phyloP scores from a whole-genome alignment of 108 stramenopile species.

The Discostella pseudostelligera region DNA sequence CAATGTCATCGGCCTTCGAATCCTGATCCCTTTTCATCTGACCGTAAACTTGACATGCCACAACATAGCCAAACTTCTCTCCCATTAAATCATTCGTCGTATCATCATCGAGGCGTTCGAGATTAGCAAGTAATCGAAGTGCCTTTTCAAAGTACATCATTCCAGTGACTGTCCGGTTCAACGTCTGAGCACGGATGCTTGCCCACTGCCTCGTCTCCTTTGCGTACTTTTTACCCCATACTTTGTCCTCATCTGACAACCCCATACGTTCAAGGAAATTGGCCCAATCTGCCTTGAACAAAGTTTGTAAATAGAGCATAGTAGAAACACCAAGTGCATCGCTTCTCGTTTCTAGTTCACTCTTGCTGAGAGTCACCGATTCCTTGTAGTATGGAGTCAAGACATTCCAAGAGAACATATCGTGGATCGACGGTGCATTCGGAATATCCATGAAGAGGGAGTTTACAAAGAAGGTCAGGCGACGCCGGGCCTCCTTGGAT shows the following conservation, averaged over 20 bases:
- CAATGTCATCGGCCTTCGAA: constrained; percentile 96
- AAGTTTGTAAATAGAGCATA: constrained; percentile 93
- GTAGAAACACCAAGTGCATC: constrained; percentile 94
- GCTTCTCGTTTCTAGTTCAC: constrained; percentile 87
- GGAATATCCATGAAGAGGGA: constrained; percentile 99
- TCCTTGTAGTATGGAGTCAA: constrained; percentile 98
- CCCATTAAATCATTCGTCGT: constrained; percentile 89
- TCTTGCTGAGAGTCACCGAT: constrained; percentile 92
- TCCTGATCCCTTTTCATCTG: constrained; percentile 94
- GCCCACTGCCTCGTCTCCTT: constrained; percentile 95
- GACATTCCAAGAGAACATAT: constrained; percentile 96
- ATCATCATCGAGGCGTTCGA: constrained; percentile 89
- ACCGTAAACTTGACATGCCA: constrained; percentile 97
- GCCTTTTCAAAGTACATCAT: constrained; percentile 99
- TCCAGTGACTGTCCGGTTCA: constrained; percentile 93
- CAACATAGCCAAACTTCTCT: constrained; percentile 97
- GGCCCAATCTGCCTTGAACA: constrained; percentile 94
- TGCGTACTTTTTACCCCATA: constrained; percentile 87
- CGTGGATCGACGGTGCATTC: constrained; percentile 90
- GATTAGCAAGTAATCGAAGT: constrained; percentile 88
- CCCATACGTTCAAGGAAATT: constrained; percentile 91
- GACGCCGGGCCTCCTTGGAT: constrained; percentile 90
- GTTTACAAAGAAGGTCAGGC: constrained; percentile 97
- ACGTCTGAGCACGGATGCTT: constrained; percentile 94
- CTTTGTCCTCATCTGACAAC: constrained; percentile 84